phyloP scores from a whole-genome alignment of 345 rosid genomes.

The Geranium rotundifolium region DNA sequence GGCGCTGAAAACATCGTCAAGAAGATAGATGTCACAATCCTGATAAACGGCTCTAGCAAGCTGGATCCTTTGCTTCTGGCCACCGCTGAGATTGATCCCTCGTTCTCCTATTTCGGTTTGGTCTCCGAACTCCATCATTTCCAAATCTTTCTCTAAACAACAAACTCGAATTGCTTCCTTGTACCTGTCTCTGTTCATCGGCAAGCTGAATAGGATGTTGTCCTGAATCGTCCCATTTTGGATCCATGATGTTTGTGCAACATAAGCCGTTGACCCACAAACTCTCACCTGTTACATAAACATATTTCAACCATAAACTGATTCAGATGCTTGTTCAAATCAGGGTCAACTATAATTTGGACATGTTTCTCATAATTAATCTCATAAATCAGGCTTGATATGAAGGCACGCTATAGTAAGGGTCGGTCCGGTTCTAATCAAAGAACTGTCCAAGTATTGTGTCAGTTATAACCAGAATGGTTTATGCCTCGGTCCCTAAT shows the following conservation, averaged over 20 bases:
- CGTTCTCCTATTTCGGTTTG: slow-evolving; percentile 95
- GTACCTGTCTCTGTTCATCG: slow-evolving; percentile 55
- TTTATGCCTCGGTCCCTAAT: no score
- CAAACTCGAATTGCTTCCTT: slow-evolving; percentile 61
- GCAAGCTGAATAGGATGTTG: slow-evolving; percentile 76
- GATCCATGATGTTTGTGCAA: slow-evolving; percentile 95
- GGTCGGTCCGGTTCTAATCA: no score
- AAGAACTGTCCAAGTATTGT: no score
- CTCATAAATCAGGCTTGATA: no score
- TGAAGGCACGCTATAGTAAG: no score
- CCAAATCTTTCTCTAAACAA: slow-evolving; percentile 69
- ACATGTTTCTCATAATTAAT: no score
- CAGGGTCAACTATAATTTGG: no score
- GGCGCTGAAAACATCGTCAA: slow-evolving; percentile 91
- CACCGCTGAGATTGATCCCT: slow-evolving; percentile 94
- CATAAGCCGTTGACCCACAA: slow-evolving; percentile 76
- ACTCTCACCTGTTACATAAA: slow-evolving; percentile 16
- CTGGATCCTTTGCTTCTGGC: slow-evolving; percentile 93
- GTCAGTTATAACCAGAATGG: no score
- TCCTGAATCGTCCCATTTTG: slow-evolving; percentile 83
- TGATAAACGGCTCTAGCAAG: slow-evolving; percentile 92
- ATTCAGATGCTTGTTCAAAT: no score
- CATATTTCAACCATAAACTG: not conserved
- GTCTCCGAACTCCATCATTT: slow-evolving; percentile 94
- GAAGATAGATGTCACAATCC: slow-evolving; percentile 76